These are phyloP conservation scores for Hypoxylon crocopeplum DNA, from an alignment of 495 filamentous ascomycete genomes.

Conservation along the genomic window DNA sequence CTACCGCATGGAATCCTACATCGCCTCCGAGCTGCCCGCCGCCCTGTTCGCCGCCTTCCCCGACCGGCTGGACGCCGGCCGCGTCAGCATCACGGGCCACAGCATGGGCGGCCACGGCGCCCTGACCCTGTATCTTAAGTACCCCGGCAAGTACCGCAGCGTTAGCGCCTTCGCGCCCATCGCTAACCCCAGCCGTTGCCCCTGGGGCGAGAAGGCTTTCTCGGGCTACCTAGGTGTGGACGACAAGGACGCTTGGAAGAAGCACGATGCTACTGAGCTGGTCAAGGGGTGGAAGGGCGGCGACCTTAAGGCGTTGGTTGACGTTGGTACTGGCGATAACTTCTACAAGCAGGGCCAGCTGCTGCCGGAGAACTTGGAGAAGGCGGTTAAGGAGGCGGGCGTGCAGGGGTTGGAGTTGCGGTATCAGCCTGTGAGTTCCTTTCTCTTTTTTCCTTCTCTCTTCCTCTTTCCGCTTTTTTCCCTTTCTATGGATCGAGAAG, in stretches of 20 bases:
- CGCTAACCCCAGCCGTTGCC: slow-evolving; percentile 87
- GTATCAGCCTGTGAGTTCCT: slow-evolving; percentile 71
- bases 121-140: slow-evolving; percentile 86
- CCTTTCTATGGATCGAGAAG: no score
- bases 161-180: slow-evolving; percentile 94
- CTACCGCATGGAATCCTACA: slow-evolving; percentile 94
- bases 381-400: slow-evolving; percentile 75
- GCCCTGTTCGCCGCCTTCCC: slow-evolving; percentile 70
- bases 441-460: neutral
- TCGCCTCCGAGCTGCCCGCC: slow-evolving; percentile 80
- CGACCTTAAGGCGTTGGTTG: slow-evolving; percentile 76
- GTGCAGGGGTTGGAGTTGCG: slow-evolving; percentile 71
- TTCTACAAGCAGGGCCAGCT: slow-evolving; percentile 95
- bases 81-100: slow-evolving; percentile 87
- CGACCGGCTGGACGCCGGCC: slow-evolving; percentile 65
- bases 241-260: slow-evolving; percentile 75
- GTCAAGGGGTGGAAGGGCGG: slow-evolving; percentile 66
- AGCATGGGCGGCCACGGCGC: slow-evolving; percentile 98
- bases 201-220: slow-evolving; percentile 97
- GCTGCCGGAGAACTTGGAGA: slow-evolving; percentile 89
- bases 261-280: slow-evolving; percentile 92
- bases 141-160: slow-evolving; percentile 85
- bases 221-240: slow-evolving; percentile 83
- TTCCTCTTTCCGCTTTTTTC: neutral
- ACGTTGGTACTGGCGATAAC: slow-evolving; percentile 91